Percentiles rank a stretch among this genome's conserved stretches.
Conservation (phyloP, 768 basidiomycete genomes). For the Sutorius australiensis region DNA sequence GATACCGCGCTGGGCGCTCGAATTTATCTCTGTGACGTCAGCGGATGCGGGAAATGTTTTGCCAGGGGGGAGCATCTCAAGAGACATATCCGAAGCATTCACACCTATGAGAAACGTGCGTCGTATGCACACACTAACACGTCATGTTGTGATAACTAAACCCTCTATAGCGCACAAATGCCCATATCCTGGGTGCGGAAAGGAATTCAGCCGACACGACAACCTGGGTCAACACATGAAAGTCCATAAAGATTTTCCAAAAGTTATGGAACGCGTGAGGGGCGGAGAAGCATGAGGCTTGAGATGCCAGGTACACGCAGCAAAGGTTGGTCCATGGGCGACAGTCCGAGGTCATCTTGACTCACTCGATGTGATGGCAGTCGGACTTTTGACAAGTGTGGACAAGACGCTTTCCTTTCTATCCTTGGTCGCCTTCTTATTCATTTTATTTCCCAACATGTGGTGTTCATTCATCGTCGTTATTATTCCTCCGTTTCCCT, state of each 20-base stretch:
- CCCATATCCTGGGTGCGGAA: slow-evolving; percentile 73
- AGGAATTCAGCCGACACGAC: slow-evolving; percentile 84
- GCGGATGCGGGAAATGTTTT: slow-evolving; percentile 85
- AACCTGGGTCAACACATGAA: slow-evolving; percentile 88
- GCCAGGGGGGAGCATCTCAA: slow-evolving; percentile 87
- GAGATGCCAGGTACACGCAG: slow-evolving; percentile 2
- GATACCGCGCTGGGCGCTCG: slow-evolving; percentile 41
- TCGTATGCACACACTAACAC: neutral
- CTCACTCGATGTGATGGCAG: slow-evolving; percentile 23
- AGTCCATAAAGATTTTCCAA: slow-evolving; percentile 54
- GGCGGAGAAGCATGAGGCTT: slow-evolving; percentile 18
- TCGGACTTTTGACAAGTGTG: slow-evolving; percentile 23
- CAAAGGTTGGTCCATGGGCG: slow-evolving; percentile 17
- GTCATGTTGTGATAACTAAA: slow-evolving; percentile 10
- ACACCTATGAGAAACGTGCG: slow-evolving; percentile 91
- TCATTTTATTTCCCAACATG: slow-evolving; percentile 25
- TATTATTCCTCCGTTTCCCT: slow-evolving; percentile 19
- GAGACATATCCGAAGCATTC: slow-evolving; percentile 82
- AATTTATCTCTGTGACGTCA: slow-evolving; percentile 72
- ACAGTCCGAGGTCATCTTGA: slow-evolving; percentile 22
- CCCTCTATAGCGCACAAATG: slow-evolving; percentile 66
- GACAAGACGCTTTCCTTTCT: slow-evolving; percentile 25
- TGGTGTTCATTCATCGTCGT: slow-evolving; percentile 18
- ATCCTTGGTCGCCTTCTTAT: slow-evolving; percentile 21
- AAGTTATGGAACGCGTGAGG: slow-evolving; percentile 24